Evolutionary conservation across 2,329 filamentous ascomycete species (phyloP).

Genomic region (Hypoxylon sp.): DNA sequence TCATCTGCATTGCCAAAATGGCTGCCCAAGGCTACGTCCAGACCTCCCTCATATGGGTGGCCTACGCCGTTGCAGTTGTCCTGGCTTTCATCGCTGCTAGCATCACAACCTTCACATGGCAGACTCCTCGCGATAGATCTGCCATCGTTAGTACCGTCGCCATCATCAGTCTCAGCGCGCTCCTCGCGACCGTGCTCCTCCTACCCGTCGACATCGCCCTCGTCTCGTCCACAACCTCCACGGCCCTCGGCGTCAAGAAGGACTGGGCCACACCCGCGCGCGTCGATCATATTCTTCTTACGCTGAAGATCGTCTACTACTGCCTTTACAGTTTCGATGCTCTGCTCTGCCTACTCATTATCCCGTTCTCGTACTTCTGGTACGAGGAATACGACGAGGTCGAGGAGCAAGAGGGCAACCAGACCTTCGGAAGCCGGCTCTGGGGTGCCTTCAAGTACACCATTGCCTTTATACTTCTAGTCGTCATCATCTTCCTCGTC

Average conservation of each 20-base stretch:
- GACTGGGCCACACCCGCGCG: slow-evolving; percentile 91
- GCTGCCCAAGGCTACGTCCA: slow-evolving; percentile 75
- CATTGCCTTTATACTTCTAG: slow-evolving; percentile 81
- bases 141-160: slow-evolving; percentile 84
- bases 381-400: slow-evolving; percentile 98
- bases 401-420: slow-evolving; percentile 81
- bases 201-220: slow-evolving; percentile 96
- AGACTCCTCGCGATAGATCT: slow-evolving; percentile 88
- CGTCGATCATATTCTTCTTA: slow-evolving; percentile 81
- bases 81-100: slow-evolving; percentile 82
- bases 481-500: slow-evolving; percentile 86
- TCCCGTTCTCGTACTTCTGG: slow-evolving; percentile 98
- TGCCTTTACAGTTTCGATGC: slow-evolving; percentile 92
- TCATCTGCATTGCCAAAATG: slow-evolving; percentile 41
- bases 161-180: slow-evolving; percentile 85
- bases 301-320: slow-evolving; percentile 92
- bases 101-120: slow-evolving; percentile 92
- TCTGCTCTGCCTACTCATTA: slow-evolving; percentile 86
- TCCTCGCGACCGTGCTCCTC: slow-evolving; percentile 92
- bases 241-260: slow-evolving; percentile 84
- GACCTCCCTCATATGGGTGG: slow-evolving; percentile 92
- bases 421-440: slow-evolving; percentile 78
- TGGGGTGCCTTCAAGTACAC: slow-evolving; percentile 94
- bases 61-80: slow-evolving; percentile 85
- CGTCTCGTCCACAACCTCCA: slow-evolving; percentile 86